Evolutionary conservation across 1,139 yeast genomes (phyloP), one percentile per base, ranked within the genome.

Genomic region (Sugiyamaella grinbergsii): DNA sequence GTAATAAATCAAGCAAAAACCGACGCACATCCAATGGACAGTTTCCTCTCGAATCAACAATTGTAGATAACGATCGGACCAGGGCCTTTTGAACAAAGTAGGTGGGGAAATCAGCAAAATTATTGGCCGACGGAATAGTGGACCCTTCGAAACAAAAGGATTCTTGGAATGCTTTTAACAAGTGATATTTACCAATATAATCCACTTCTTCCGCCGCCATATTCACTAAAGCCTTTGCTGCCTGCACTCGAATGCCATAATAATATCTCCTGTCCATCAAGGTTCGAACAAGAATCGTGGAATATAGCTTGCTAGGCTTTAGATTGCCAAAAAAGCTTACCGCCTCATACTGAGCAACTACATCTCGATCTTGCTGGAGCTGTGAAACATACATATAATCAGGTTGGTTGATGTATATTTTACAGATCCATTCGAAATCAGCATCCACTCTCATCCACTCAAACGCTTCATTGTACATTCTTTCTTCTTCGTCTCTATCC

Each of bases 371-470:
- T 66, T 89, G 95, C 60, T 88, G 94, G 32, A 94, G 71, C 64
- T 94, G 98, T 0, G 98, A 86, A 0, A 90, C 89, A 67, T 80
- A 93, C 97, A 93, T 94, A 64, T 89, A 87, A 63, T 90, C 98
- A 0, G 96, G 96, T 67, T 91, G 97, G 59, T 84, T 86, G 32
- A 94, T 82, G 55, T 83, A 78, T 24, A 88, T 74, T 57, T 79
- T 80, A 52, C 95, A 89, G 46, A 94, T 85, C 99, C 99, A 94
- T 67, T 94, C 98, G 63, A 85, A 87, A 68, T 94, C 99, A 0
- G 97, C 91, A 70, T 94, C 99, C 7, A 91, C 89, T 59, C 99
- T 76, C 38, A 94, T 77, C 99, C 99, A 94, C 64, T 94, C 98
- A 70, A 90, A 94, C 0, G 97, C 96, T 64, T 93, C 98, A 59